Conservation (phyloP, 306 rosid genomes). For the Sesbania bispinosa region DNA sequence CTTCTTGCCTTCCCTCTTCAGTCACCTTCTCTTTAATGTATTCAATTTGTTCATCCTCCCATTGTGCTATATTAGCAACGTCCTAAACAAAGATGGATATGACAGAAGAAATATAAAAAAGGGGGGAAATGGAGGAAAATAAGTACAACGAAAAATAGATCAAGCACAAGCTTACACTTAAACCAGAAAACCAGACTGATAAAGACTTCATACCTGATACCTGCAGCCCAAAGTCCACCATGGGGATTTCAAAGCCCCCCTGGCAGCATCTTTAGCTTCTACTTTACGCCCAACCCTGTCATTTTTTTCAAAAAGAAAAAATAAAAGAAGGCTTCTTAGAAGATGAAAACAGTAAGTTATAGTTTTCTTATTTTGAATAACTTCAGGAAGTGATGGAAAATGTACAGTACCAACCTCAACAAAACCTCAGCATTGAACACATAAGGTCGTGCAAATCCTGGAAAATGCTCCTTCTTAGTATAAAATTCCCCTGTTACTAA, state of each 20-base stretch:
- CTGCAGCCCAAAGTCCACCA: slow-evolving; percentile 98
- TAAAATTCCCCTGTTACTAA: slow-evolving; percentile 90
- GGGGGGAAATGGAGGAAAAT: neutral
- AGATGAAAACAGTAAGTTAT: slow-evolving; percentile 12
- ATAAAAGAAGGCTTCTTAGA: slow-evolving; percentile 9
- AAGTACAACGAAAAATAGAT: neutral
- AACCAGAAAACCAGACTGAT: slow-evolving; percentile 15
- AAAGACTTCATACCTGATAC: slow-evolving; percentile 47
- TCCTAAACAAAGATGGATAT: slow-evolving; percentile 48
- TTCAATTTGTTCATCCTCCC: slow-evolving; percentile 98
- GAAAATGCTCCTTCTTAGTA: slow-evolving; percentile 88
- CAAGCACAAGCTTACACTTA: neutral
- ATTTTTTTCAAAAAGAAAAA: too few relatives aligned
- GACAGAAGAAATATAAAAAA: neutral
- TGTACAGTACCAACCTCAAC: slow-evolving; percentile 60
- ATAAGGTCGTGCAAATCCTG: slow-evolving; percentile 91
- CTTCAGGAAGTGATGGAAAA: neutral
- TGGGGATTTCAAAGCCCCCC: slow-evolving; percentile 88
- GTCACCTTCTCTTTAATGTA: slow-evolving; percentile 83
- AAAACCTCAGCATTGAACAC: slow-evolving; percentile 90
- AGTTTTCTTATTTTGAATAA: slow-evolving; percentile 18
- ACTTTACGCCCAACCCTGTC: slow-evolving; percentile 71
- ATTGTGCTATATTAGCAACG: slow-evolving; percentile 82
- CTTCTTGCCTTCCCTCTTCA: slow-evolving; percentile 85
- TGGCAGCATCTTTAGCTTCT: slow-evolving; percentile 95